Percentiles rank a stretch among this genome's conserved stretches.
Conservation (phyloP, 1,139 yeast genomes). For the Magnusiomyces fungicola region DNA sequence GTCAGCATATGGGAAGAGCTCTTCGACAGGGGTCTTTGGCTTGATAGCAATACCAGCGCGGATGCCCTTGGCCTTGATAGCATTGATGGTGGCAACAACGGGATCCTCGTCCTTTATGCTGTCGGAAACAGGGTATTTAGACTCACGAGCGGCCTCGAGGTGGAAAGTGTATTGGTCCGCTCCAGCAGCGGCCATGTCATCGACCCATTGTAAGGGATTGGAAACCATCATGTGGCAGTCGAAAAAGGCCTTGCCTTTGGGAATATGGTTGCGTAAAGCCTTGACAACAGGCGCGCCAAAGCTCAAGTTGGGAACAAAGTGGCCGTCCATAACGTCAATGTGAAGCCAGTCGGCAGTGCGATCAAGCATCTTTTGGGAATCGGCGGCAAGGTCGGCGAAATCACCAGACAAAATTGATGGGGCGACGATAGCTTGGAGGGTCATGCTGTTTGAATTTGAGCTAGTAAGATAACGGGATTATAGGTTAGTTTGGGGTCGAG, state of each 20-base stretch:
- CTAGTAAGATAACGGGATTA: background rate
- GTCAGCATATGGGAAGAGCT: constrained; percentile 65
- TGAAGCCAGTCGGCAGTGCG: constrained; percentile 92
- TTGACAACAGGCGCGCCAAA: constrained; percentile 86
- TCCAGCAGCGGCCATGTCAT: constrained; percentile 86
- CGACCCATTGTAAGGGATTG: constrained; percentile 92
- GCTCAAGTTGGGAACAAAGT: constrained; percentile 93
- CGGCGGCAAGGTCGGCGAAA: constrained; percentile 81
- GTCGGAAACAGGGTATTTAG: constrained; percentile 3
- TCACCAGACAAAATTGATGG: constrained; percentile 93
- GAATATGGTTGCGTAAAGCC: constrained; percentile 70
- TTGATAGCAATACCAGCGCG: constrained; percentile 92
- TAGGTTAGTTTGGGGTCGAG: background rate
- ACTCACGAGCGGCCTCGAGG: constrained; percentile 66
- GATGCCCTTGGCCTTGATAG: constrained; percentile 75
- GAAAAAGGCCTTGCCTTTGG: constrained; percentile 68
- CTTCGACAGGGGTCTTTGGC: constrained; percentile 90
- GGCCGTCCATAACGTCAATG: constrained; percentile 97
- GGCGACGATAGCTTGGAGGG: constrained; percentile 62
- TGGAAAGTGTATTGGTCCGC: constrained; percentile 97
- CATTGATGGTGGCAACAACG: constrained; percentile 52
- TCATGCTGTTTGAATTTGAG: constrained; percentile 27
- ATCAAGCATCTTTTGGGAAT: constrained; percentile 72
- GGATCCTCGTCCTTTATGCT: constrained; percentile 47
- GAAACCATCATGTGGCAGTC: constrained; percentile 99